Base-by-base conservation (phyloP, 768 basidiomycete genomes). In the Termitomyces sp. region DNA sequence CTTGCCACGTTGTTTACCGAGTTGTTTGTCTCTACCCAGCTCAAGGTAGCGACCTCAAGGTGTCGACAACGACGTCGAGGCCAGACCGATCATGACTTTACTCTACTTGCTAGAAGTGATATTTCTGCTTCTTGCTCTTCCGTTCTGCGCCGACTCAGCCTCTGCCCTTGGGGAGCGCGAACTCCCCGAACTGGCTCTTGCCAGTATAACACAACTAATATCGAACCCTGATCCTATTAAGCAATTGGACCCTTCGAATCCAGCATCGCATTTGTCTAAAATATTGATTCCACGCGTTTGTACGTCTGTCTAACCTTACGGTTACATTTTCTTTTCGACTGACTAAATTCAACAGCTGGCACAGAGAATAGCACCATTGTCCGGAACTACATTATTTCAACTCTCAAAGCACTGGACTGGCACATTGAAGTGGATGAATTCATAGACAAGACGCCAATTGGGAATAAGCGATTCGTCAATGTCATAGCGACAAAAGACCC, bases 401-500 rank as follows among this genome's bases (percentile, higher is more conserved):
- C 84, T 0, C 75, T 98, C 63, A 81, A 81, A 66, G 76, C 77
- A 18, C 75, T 96, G 49, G 80, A 89, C 18, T 98, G 96, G 96
- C 84, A 95, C 59, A 73, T 95, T 50, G 93, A 97, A 67, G 82
- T 87, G 66, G 95, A 97, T 65, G 74, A 79, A 24, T 98, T 98
- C 75, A 82, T 76, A 5, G 88, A 79, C 50, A 67, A 74, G 18
- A 98, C 97, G 1, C 97, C 97, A 0, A 82, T 89, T 61, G 97
- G 96, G 4, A 66, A 69, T 33, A 91, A 84, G 65, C 75, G 76
- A 39, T 96, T 99, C 69, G 87, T 85, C 14, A 99, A 99, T 74
- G 78, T 98, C 50, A 88, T 98, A 62, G 96, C 94, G 33, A 98
- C 97, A 12, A 97, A 97, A 69, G 89, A 98, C 68, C 91, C 91